These are phyloP conservation scores for Prunus salicina DNA, from an alignment of 306 rosid genomes.

Conservation along the genomic window DNA sequence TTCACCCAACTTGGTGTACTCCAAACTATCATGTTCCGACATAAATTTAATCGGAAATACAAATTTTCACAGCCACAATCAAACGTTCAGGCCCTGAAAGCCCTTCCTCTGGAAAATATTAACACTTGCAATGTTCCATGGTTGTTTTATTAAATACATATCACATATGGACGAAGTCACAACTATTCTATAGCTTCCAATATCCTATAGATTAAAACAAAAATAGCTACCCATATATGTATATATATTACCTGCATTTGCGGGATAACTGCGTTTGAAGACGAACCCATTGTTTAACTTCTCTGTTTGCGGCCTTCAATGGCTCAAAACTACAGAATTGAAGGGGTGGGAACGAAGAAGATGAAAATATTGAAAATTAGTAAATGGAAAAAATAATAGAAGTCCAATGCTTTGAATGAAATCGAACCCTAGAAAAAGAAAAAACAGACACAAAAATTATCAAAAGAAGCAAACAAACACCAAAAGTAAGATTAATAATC, in stretches of 20 bases:
- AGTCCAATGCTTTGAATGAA: not conserved
- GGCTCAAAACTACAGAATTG: not conserved
- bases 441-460: not conserved
- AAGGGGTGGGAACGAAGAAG: not conserved
- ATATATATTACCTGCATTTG: slow-evolving; percentile 41
- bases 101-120: not conserved
- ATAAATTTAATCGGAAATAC: not conserved
- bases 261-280: slow-evolving; percentile 43
- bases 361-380: not conserved
- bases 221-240: not conserved
- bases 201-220: not conserved
- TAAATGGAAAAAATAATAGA: not conserved
- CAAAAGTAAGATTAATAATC: not conserved
- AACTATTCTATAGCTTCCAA: not conserved
- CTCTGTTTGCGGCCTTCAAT: not conserved
- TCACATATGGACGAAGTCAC: not conserved
- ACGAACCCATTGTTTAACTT: slow-evolving; percentile 44
- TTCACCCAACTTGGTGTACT: not conserved
- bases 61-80: not conserved
- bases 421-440: slow-evolving; percentile 7
- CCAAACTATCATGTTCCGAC: not conserved
- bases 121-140: not conserved
- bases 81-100: not conserved
- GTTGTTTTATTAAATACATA: not conserved
- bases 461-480: not conserved